Evolutionary conservation across 2,329 filamentous ascomycete genomes (phyloP), one percentile per base, ranked within the genome.

Genomic region (Monilinia fructigena): DNA sequence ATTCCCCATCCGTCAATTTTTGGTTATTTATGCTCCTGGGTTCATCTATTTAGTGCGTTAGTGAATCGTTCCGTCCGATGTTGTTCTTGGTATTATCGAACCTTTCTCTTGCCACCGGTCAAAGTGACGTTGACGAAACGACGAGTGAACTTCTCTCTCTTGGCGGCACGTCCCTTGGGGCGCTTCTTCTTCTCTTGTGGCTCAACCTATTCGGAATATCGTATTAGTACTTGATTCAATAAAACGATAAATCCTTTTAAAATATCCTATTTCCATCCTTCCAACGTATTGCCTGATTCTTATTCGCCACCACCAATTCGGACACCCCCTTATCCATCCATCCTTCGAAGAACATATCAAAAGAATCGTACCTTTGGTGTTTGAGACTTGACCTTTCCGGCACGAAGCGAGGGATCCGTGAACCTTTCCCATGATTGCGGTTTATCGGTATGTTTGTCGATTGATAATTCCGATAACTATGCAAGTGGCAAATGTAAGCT

Each of bases 71-170:
- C 55, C 61, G 58, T 6, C 4, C 16, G 18, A 26, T 38, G 18
- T 35, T 18, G 47, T 26, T 50, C 20, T 67, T 48, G 8, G 38
- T 58, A 58, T 50, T 26, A 31, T 61, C 67, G 69, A 73, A 95
- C 92, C 92, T 97, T 97, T 83, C 94, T 87, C 93, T 98, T 98
- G 85, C 94, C 94, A 82, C 93, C 93, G 74, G 93, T 96, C 83
- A 97, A 87, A 78, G 92, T 95, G 80, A 98, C 93, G 84, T 98
- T 97, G 76, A 98, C 93, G 86, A 98, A 98, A 78, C 94, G 93
- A 81, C 94, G 91, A 77, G 92, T 97, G 88, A 97, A 97, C 81
- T 87, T 89, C 81, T 96, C 89, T 79, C 94, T 89, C 93, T 98
- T 98, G 85, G 95, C 92, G 76, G 94, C 94, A 79, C 94, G 93